Evolutionary conservation across 2,329 filamentous ascomycete genomes (phyloP).

Genomic region (Calycina herbarum): DNA sequence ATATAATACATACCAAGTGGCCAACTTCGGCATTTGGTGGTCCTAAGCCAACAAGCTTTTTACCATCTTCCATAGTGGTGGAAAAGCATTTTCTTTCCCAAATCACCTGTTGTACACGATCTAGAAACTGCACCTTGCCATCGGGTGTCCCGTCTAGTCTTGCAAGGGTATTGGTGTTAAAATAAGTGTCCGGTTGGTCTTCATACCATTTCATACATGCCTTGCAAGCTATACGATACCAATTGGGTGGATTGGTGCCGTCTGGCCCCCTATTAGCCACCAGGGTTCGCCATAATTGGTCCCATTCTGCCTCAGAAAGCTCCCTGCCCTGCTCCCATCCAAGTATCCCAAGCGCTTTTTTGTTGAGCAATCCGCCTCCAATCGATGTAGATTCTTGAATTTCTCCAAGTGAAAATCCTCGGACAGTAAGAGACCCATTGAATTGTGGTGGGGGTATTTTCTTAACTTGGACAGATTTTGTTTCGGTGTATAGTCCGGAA

Average conservation of each 20-base stretch:
- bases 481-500: too few species aligned
- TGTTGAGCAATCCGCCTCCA: not conserved
- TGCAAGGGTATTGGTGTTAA: not conserved
- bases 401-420: not conserved
- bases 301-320: not conserved
- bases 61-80: not conserved
- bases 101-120: conserved; percentile 22
- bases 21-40: conserved; percentile 10
- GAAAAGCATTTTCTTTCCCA: conserved; percentile 22
- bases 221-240: conserved; percentile 25
- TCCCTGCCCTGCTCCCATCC: not conserved
- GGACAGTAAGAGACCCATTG: not conserved
- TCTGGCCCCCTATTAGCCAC: conserved; percentile 26
- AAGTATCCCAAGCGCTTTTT: not conserved
- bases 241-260: conserved; percentile 22
- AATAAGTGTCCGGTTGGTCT: too few species aligned
- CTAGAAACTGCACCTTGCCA: conserved; percentile 13
- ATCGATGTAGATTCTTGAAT: not conserved
- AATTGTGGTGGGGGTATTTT: not conserved
- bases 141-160: not conserved
- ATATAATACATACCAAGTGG: conserved; percentile 28
- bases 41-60: conserved; percentile 19
- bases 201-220: not conserved
- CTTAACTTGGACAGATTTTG: too few species aligned
- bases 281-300: conserved; percentile 27